Conservation (phyloP, 148 eudicot species). For the Arctostaphylos glauca region DNA sequence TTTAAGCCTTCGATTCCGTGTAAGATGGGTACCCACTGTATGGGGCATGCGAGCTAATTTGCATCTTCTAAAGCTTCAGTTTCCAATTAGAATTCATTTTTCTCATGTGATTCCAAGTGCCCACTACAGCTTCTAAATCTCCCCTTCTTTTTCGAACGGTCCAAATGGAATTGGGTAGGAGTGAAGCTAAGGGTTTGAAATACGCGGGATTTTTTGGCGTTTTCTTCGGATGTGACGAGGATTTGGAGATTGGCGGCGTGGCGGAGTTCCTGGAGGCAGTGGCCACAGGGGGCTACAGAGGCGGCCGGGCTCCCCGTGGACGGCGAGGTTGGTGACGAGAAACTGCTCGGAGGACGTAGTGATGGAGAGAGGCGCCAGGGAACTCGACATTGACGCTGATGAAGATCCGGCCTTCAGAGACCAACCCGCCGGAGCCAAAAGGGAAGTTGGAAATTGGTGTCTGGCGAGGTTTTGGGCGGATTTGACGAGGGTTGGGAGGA, state of each 20-base stretch:
- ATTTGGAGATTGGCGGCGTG: slow-evolving; percentile 34
- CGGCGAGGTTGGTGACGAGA: slow-evolving; percentile 56
- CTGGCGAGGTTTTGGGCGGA: slow-evolving; percentile 57
- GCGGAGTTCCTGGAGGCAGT: too few relatives aligned
- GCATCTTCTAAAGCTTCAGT: slow-evolving; percentile 52
- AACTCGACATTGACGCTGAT: slow-evolving; percentile 84
- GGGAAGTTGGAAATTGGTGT: slow-evolving; percentile 60
- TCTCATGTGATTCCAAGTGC: background rate
- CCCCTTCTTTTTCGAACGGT: slow-evolving; percentile 34
- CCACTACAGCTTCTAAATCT: slow-evolving; percentile 21
- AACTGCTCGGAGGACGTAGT: slow-evolving; percentile 93
- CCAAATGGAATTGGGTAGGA: slow-evolving; percentile 63
- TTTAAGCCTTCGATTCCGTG: slow-evolving; percentile 86
- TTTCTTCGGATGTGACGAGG: slow-evolving; percentile 25
- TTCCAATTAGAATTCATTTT: slow-evolving; percentile 28
- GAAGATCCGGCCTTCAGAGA: slow-evolving; percentile 79
- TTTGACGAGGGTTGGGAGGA: slow-evolving; percentile 60
- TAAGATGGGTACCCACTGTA: slow-evolving; percentile 33
- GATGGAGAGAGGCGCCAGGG: slow-evolving; percentile 70
- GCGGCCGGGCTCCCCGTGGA: slow-evolving; percentile 33
- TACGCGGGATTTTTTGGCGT: background rate
- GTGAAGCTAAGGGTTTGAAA: slow-evolving; percentile 42
- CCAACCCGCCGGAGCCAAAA: slow-evolving; percentile 70
- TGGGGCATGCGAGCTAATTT: slow-evolving; percentile 24
- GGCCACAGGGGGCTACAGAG: too few relatives aligned